Conservation (phyloP, 164 flowering plant genomes). For the Malania oleifera region DNA sequence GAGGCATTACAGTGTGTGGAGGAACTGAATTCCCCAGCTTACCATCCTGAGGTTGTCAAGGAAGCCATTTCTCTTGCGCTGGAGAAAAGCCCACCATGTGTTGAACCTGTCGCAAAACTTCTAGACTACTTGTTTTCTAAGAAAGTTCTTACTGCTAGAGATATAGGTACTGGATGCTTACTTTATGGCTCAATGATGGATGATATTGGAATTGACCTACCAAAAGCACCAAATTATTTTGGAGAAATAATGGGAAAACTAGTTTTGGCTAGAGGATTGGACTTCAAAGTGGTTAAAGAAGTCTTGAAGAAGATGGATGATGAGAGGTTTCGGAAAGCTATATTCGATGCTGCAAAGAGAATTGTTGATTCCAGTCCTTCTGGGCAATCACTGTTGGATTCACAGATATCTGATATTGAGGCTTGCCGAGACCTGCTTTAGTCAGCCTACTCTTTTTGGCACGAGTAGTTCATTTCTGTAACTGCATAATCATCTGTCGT, state of each 20-base stretch:
- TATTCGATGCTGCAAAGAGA: constrained; percentile 43
- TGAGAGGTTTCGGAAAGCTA: constrained; percentile 33
- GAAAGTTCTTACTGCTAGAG: constrained; percentile 48
- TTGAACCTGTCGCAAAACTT: constrained; percentile 57
- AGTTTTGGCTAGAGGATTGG: constrained; percentile 43
- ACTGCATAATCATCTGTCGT: not conserved
- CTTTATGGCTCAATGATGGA: constrained; percentile 61
- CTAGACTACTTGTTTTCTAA: constrained; percentile 44
- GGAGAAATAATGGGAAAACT: constrained; percentile 68
- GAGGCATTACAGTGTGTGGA: constrained; percentile 84
- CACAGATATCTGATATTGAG: constrained; percentile 53
- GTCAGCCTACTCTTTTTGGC: constrained; percentile 8
- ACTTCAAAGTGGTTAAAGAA: constrained; percentile 61
- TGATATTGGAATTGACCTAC: constrained; percentile 78
- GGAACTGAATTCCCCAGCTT: constrained; percentile 73
- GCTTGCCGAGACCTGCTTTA: constrained; percentile 51
- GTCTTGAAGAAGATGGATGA: constrained; percentile 57
- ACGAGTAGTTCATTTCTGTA: constrained; percentile 13
- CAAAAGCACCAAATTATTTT: constrained; percentile 79
- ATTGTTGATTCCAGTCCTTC: constrained; percentile 28
- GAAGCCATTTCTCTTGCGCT: constrained; percentile 66
- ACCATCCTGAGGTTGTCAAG: constrained; percentile 70
- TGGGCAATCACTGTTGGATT: constrained; percentile 46
- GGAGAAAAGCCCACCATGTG: constrained; percentile 68
- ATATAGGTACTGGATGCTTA: constrained; percentile 62